Conservation (phyloP, 768 basidiomycete species). For the Lactarius psammicola region DNA sequence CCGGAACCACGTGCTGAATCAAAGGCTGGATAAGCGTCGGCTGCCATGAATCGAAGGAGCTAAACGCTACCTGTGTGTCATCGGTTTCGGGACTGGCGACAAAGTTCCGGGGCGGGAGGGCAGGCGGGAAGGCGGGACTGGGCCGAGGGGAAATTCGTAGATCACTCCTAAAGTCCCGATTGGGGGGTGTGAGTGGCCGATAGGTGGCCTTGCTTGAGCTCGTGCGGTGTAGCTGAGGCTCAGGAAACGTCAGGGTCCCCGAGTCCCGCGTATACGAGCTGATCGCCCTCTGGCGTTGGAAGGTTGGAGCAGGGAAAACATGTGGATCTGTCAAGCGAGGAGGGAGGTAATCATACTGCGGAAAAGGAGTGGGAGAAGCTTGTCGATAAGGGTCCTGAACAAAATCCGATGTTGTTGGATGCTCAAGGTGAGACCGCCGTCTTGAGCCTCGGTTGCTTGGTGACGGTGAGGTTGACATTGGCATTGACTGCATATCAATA, state of each 20-base stretch:
- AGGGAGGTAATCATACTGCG: constrained; percentile 4
- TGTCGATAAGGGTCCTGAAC: constrained; percentile 4
- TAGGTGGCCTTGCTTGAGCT: constrained; percentile 38
- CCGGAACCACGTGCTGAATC: constrained; percentile 15
- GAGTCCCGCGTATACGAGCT: constrained; percentile 29
- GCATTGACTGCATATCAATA: background rate
- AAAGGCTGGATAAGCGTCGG: constrained; percentile 1
- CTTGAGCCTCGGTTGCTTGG: constrained; percentile 11
- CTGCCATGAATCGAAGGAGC: background rate
- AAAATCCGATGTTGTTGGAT: background rate
- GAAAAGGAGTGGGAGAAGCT: constrained; percentile 6
- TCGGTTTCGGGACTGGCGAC: constrained; percentile 1
- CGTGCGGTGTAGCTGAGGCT: constrained; percentile 52
- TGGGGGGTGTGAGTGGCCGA: constrained; percentile 17
- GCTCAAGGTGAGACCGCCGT: constrained; percentile 11
- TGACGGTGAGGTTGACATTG: background rate
- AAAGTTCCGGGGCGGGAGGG: constrained; percentile 5
- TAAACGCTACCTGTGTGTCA: constrained; percentile 18
- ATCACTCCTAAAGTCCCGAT: constrained; percentile 7
- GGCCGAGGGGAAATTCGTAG: background rate
- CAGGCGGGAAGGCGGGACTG: background rate
- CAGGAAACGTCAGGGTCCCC: constrained; percentile 45
- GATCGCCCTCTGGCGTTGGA: constrained; percentile 25
- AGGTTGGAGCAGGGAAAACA: constrained; percentile 7
- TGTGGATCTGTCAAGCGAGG: background rate